Evolutionary conservation across 75 land plant genomes (phyloP), one percentile per base, ranked within the genome.

Genomic region (Sequoia sempervirens): DNA sequence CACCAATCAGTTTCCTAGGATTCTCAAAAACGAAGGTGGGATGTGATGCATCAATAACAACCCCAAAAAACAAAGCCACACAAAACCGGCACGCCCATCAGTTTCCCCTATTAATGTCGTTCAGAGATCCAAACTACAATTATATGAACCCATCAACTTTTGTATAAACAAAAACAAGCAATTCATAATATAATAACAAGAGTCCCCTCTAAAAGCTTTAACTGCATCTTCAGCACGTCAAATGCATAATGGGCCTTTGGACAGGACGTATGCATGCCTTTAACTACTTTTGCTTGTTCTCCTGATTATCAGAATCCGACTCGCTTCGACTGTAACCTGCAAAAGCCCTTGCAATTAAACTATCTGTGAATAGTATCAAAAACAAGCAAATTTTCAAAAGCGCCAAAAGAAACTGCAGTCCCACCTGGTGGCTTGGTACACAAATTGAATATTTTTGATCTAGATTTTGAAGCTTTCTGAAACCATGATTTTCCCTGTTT

Each of bases 311-410:
- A 36, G 82, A 50, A 81, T 81, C 82, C 4, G 82, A 81, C 26
- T 81, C 82, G 18, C 75, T 81, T 58, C 76, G 17, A 81, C 43
- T 81, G 68, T 81, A 81, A 5, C 82, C 82, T 81, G 56, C 68
- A 81, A 81, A 81, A 81, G 50, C 17, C n/a, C 32, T 45, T 45
- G 47, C n/a, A 13, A 70, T 3, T 30, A 28, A 30, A 32, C 12
- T 32, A 70, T 30, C 1, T 8, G 73, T 3, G 6, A 30, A 32
- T 18, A 58, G 68, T 20, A 81, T 50, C 30, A 36, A 47, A 50
- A 32, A 81, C 23, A 56, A 58, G 4, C 26, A 34, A 81, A 9
- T 34, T 3, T 18, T 58, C 66, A 61, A 61, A 11, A n/a, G 14
- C 0, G 5, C 36, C 30, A 28, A 34, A 69, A 32, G 30, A n/a